A percentile compares a stretch with the other conserved stretches of the same genome.
These are phyloP conservation scores for Bipolaris victoriae DNA, from an alignment of 2,329 filamentous ascomycete species.

Conservation along the genomic window DNA sequence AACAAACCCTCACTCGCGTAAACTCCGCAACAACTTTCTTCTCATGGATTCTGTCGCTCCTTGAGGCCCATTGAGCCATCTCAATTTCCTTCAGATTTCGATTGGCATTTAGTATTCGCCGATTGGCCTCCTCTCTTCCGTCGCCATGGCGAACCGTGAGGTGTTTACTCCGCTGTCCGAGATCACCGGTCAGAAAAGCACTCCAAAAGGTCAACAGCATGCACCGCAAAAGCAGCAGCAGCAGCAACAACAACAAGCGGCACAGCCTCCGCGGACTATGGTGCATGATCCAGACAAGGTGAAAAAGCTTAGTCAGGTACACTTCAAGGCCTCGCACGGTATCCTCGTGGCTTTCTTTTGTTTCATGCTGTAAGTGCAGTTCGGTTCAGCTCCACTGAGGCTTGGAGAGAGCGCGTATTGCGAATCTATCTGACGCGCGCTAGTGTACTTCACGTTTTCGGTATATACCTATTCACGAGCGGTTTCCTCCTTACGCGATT, in stretches of 20 bases:
- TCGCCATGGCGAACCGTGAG: constrained; percentile 47
- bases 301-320: constrained; percentile 53
- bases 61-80: constrained; percentile 18
- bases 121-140: constrained; percentile 1
- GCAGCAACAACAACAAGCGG: constrained; percentile 29
- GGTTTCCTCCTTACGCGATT: constrained; percentile 92
- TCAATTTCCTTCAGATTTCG: not conserved
- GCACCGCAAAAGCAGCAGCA: constrained; percentile 21
- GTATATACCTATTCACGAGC: constrained; percentile 90
- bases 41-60: constrained; percentile 31
- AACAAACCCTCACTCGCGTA: constrained; percentile 14
- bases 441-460: constrained; percentile 74
- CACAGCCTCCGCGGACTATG: constrained; percentile 9
- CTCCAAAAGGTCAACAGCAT: constrained; percentile 33
- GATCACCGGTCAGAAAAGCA: constrained; percentile 44
- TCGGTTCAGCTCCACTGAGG: constrained; percentile 1
- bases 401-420: not conserved
- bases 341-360: constrained; percentile 69
- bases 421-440: constrained; percentile 13
- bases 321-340: constrained; percentile 61
- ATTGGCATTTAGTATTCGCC: constrained; percentile 2
- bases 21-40: constrained; percentile 16
- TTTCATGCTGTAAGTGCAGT: constrained; percentile 63
- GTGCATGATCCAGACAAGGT: constrained; percentile 29
- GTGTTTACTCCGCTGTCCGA: constrained; percentile 47